These are phyloP conservation scores for Cruciata laevipes DNA, from an alignment of 257 asterid species.

Conservation along the genomic window DNA sequence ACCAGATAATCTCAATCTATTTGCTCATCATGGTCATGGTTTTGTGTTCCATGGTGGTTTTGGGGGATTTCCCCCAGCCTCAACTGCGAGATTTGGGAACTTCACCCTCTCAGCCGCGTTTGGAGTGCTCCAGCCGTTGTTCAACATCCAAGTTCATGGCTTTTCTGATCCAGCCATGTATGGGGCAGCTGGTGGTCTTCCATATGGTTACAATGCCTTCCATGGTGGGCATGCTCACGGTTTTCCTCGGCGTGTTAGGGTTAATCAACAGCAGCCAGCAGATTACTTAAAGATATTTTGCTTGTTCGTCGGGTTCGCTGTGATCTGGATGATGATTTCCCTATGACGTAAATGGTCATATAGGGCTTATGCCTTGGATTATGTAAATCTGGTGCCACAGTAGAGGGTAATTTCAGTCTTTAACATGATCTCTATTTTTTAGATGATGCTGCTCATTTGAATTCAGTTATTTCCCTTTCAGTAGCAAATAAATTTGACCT, in stretches of 20 bases:
- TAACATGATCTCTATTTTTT: too few relatives aligned
- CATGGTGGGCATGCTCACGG: conserved; percentile 50
- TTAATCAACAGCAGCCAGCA: conserved; percentile 62
- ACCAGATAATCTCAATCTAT: conserved; percentile 31
- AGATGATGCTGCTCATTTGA: too few relatives aligned
- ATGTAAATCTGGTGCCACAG: conserved; percentile 16
- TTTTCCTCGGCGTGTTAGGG: conserved; percentile 35
- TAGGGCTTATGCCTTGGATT: conserved; percentile 15
- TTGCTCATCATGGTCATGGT: conserved; percentile 21
- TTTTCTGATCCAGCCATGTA: conserved; percentile 40
- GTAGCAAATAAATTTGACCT: too few relatives aligned
- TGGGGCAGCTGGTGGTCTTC: conserved; percentile 58
- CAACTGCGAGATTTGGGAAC: conserved; percentile 38
- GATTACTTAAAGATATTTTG: conserved; percentile 55
- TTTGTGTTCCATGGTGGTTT: conserved; percentile 31
- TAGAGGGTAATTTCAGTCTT: not conserved
- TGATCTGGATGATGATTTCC: conserved; percentile 54
- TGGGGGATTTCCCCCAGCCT: conserved; percentile 37
- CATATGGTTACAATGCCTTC: conserved; percentile 43
- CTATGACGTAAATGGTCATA: conserved; percentile 32
- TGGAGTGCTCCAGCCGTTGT: conserved; percentile 41
- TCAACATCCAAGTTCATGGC: conserved; percentile 42
- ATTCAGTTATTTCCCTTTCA: too few relatives aligned
- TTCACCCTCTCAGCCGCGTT: conserved; percentile 39
- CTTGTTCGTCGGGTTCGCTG: conserved; percentile 49